Evolutionary conservation across 164 flowering plant species (phyloP).

Genomic region (Hamamelis virginiana): DNA sequence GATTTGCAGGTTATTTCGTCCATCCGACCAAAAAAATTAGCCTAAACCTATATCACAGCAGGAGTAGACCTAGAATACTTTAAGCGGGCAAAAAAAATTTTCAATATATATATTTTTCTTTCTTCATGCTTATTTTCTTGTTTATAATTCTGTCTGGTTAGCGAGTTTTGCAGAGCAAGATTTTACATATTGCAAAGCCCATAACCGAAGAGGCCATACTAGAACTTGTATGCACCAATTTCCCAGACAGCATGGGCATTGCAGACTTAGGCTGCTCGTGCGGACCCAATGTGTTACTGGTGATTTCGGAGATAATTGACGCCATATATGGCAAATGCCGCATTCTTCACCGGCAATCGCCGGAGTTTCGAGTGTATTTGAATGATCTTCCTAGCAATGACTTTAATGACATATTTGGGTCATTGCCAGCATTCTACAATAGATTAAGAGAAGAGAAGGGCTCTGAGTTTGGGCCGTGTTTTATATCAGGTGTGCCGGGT

Average conservation of each 20-base stretch:
- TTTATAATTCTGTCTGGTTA: too few species aligned
- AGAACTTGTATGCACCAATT: neutral
- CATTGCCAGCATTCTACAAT: constrained; percentile 30
- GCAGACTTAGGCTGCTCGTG: constrained; percentile 68
- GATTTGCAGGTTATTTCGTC: too few species aligned
- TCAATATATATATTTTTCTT: too few species aligned
- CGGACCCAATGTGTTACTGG: constrained; percentile 41
- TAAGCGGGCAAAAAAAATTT: too few species aligned
- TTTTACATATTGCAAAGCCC: constrained; percentile 27
- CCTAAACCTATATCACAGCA: too few species aligned
- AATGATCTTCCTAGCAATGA: constrained; percentile 58
- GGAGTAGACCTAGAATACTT: too few species aligned
- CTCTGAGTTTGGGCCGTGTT: constrained; percentile 22
- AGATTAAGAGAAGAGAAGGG: constrained; percentile 15
- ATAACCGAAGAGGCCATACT: constrained; percentile 25
- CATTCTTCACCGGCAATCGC: constrained; percentile 3
- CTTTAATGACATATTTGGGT: constrained; percentile 40
- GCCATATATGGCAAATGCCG: constrained; percentile 12
- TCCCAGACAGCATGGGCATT: constrained; percentile 31
- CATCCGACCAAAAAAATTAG: too few species aligned
- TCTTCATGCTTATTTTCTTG: too few species aligned
- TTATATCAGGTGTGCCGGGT: constrained; percentile 41
- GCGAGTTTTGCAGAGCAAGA: constrained; percentile 32
- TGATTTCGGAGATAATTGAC: constrained; percentile 27
- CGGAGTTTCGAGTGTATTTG: constrained; percentile 36